Conservation (phyloP, 2,329 filamentous ascomycete species). For the Microdochium trichocladiopsis region DNA sequence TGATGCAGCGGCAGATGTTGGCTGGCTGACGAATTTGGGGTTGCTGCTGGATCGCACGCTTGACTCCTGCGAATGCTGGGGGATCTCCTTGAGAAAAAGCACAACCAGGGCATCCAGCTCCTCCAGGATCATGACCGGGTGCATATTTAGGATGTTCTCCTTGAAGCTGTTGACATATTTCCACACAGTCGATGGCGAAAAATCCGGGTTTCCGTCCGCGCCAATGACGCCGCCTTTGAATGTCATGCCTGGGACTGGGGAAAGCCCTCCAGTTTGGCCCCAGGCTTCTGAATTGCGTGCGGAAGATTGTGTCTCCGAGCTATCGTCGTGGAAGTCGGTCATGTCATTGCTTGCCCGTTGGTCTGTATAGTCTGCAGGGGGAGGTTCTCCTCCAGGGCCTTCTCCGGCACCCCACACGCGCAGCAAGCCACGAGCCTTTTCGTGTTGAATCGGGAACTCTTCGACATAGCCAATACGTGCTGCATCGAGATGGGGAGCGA, state of each 20-base stretch:
- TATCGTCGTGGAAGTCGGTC: conserved; percentile 32
- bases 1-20: conserved; percentile 13
- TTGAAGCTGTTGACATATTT: conserved; percentile 50
- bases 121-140: conserved; percentile 51
- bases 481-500: conserved; percentile 39
- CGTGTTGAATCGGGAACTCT: conserved; percentile 70
- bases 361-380: conserved; percentile 37
- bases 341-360: conserved; percentile 22
- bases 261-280: conserved; percentile 49
- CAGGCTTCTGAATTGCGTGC: conserved; percentile 46
- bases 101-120: conserved; percentile 46
- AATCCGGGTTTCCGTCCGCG: conserved; percentile 45
- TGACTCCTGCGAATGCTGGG: conserved; percentile 13
- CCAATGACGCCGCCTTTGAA: conserved; percentile 29
- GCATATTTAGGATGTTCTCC: conserved; percentile 57
- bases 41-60: conserved; percentile 9
- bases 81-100: conserved; percentile 40
- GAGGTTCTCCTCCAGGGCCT: conserved; percentile 44
- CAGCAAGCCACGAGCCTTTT: conserved; percentile 67
- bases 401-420: conserved; percentile 75
- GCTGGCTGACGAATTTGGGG: conserved; percentile 21
- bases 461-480: conserved; percentile 49
- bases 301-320: conserved; percentile 44
- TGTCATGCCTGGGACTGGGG: conserved; percentile 28
- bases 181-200: conserved; percentile 42